Evolutionary conservation across 352 stramenopile species (phyloP).

Genomic region (Phytophthora capsici): DNA sequence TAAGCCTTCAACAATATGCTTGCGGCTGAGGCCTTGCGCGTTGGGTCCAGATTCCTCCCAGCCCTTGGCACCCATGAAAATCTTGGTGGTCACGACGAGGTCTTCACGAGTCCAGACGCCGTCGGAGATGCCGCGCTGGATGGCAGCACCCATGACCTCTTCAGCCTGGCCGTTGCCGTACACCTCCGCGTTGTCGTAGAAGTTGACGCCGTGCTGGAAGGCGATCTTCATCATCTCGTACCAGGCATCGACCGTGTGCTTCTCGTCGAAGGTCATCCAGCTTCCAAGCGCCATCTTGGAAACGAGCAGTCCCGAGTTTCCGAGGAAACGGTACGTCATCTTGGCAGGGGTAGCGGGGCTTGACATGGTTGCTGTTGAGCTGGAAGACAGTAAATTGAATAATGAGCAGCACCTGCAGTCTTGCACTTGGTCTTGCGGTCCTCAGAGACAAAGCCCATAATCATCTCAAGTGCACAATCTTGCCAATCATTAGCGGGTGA

Average conservation of each 20-base stretch:
- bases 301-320: constrained; percentile 20
- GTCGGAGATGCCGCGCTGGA: constrained; percentile 16
- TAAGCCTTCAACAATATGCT: constrained; percentile 34
- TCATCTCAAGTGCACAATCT: constrained; percentile 7
- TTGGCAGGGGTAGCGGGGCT: constrained; percentile 5
- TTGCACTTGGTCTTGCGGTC: no score
- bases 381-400: constrained; percentile 1
- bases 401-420: constrained; percentile 1
- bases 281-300: constrained; percentile 26
- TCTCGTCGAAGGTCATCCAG: constrained; percentile 22
- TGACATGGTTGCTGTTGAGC: background rate
- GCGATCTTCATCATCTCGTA: constrained; percentile 29
- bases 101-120: constrained; percentile 25
- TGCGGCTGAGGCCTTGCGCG: constrained; percentile 27
- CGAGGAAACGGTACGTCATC: constrained; percentile 28
- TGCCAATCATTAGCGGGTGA: background rate
- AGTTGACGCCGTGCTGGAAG: constrained; percentile 26
- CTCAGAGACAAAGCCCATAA: background rate
- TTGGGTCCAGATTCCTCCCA: constrained; percentile 3
- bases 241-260: constrained; percentile 17
- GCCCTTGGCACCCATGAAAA: constrained; percentile 33
- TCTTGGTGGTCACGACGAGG: constrained; percentile 52
- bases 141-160: constrained; percentile 16
- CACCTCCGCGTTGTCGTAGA: constrained; percentile 24
- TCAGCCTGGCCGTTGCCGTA: constrained; percentile 20